Percentiles rank a stretch among this genome's conserved stretches.
phyloP scores from a whole-genome alignment of 176 grass and related monocot species.

The Carex littledalei region DNA sequence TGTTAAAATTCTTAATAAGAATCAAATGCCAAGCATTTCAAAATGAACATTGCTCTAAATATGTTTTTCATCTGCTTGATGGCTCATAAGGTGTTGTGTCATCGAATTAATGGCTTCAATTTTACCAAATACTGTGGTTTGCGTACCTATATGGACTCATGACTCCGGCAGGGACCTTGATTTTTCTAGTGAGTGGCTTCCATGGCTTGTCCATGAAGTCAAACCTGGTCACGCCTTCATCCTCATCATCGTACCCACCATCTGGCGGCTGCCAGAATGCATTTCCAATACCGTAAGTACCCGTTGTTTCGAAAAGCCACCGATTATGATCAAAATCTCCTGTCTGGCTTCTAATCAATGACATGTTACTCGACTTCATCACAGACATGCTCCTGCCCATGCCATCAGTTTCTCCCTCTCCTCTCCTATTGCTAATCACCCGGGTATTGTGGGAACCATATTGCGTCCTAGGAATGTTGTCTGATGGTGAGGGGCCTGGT shows the following conservation, averaged over 20 bases:
- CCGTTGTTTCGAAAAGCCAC: slow-evolving; percentile 84
- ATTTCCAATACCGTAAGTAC: slow-evolving; percentile 79
- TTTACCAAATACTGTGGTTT: neutral
- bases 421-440: slow-evolving; percentile 6
- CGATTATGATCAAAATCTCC: slow-evolving; percentile 80
- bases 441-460: slow-evolving; percentile 18
- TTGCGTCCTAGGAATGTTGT: neutral
- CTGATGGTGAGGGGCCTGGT: neutral
- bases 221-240: slow-evolving; percentile 36
- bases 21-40: neutral
- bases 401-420: slow-evolving; percentile 49
- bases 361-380: slow-evolving; percentile 38
- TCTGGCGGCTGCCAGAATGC: slow-evolving; percentile 55
- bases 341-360: slow-evolving; percentile 55
- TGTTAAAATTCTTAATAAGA: neutral
- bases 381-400: slow-evolving; percentile 24
- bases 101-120: neutral
- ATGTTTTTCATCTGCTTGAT: neutral
- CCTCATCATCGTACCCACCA: slow-evolving; percentile 27
- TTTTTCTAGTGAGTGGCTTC: slow-evolving; percentile 65
- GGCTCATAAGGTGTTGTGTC: neutral
- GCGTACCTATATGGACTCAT: slow-evolving; percentile 56
- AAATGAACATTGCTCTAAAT: neutral
- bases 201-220: slow-evolving; percentile 67
- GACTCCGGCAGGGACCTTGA: slow-evolving; percentile 37